Evolutionary conservation across 2,329 filamentous ascomycete genomes (phyloP).

Genomic region (Venturia carpophila): DNA sequence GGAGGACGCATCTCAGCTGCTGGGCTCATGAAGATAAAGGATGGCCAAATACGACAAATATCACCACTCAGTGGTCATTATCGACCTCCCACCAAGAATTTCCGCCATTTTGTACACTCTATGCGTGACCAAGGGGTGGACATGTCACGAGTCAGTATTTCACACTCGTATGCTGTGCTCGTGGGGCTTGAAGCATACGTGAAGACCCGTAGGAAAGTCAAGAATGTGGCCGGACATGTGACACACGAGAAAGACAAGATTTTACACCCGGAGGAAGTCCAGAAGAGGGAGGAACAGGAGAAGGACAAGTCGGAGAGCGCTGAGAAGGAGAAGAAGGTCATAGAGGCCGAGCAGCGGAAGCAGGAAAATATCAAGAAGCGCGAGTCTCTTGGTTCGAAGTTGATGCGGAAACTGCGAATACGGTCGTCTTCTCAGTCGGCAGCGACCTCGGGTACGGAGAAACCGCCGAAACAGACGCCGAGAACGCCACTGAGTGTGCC

Average conservation of each 20-base stretch:
- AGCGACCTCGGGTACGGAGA: background rate
- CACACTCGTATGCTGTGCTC: constrained; percentile 72
- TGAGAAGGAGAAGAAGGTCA: constrained; percentile 4
- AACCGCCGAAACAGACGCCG: background rate
- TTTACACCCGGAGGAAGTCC: constrained; percentile 52
- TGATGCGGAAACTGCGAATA: background rate
- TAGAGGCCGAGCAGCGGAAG: background rate
- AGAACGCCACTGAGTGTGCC: constrained; percentile 5
- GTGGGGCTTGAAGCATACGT: constrained; percentile 76
- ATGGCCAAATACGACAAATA: constrained; percentile 66
- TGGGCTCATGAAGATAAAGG: constrained; percentile 75
- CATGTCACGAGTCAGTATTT: constrained; percentile 69
- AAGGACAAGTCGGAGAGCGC: background rate
- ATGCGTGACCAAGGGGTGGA: constrained; percentile 69
- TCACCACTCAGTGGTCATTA: constrained; percentile 70
- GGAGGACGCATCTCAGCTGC: constrained; percentile 75
- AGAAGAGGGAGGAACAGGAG: constrained; percentile 25
- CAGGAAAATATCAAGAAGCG: background rate
- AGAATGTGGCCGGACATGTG: constrained; percentile 44
- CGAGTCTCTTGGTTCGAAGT: constrained; percentile 7
- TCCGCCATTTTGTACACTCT: constrained; percentile 69
- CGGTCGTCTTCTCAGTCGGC: constrained; percentile 1
- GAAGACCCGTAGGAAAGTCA: constrained; percentile 58
- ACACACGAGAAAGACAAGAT: constrained; percentile 51
- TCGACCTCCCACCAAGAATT: constrained; percentile 73